These are phyloP conservation scores for Termitomyces bulborhizus DNA, from an alignment of 768 basidiomycete species.

Conservation along the genomic window DNA sequence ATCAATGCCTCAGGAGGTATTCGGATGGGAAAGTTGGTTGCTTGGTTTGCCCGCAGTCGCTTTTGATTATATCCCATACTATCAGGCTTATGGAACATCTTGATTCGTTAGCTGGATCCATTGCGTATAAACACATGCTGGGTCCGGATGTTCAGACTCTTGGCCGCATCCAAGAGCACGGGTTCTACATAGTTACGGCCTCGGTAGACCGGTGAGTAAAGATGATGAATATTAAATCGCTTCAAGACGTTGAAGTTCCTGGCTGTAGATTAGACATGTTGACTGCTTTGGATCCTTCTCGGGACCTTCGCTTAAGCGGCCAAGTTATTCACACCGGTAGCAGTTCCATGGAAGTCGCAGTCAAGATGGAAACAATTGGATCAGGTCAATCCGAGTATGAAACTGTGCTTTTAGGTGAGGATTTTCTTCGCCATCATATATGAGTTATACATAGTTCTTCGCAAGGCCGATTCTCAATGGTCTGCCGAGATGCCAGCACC, in stretches of 20 bases:
- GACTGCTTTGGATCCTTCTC: conserved; percentile 46
- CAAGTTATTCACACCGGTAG: conserved; percentile 76
- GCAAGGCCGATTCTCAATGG: conserved; percentile 88
- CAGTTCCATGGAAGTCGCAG: conserved; percentile 81
- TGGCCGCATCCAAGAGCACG: conserved; percentile 51
- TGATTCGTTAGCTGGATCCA: conserved; percentile 80
- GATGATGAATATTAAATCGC: not conserved
- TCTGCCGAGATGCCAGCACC: conserved; percentile 67
- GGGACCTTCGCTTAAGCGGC: conserved; percentile 70
- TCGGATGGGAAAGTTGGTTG: conserved; percentile 52
- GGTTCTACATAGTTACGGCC: conserved; percentile 81
- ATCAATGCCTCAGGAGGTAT: conserved; percentile 68
- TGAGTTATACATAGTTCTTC: not conserved
- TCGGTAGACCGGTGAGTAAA: conserved; percentile 63
- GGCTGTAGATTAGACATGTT: conserved; percentile 58
- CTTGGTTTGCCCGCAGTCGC: not conserved
- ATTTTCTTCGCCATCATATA: not conserved
- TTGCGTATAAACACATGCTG: conserved; percentile 78
- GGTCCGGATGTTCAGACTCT: conserved; percentile 54
- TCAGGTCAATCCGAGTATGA: conserved; percentile 36
- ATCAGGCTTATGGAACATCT: conserved; percentile 69
- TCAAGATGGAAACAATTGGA: conserved; percentile 71
- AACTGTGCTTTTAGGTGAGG: conserved; percentile 60
- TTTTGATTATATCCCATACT: not conserved
- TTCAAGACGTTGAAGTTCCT: not conserved